These are phyloP conservation scores for Torrubiella hemipterigena DNA, from an alignment of 2,329 filamentous ascomycete genomes.

Conservation along the genomic window DNA sequence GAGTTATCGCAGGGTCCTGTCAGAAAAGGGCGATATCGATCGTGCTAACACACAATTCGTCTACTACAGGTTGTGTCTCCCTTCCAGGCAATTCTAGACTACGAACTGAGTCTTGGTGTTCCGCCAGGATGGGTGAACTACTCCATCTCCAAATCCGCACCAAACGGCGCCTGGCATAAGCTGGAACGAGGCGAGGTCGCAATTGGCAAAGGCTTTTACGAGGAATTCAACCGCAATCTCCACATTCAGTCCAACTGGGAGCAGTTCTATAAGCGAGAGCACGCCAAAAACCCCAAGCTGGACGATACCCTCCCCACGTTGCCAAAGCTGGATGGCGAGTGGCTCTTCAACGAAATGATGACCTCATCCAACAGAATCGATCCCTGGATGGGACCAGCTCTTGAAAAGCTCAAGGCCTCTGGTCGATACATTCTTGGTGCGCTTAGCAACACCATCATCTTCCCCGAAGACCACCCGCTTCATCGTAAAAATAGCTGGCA, in stretches of 20 bases:
- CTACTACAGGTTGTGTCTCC: slow-evolving; percentile 65
- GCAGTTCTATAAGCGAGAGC: slow-evolving; percentile 42
- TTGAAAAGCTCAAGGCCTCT: slow-evolving; percentile 53
- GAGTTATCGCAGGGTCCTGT: not conserved
- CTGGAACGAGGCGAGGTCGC: slow-evolving; percentile 75
- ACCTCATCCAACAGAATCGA: slow-evolving; percentile 55
- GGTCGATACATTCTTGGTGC: slow-evolving; percentile 65
- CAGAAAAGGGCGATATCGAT: not conserved
- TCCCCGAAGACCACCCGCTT: slow-evolving; percentile 62
- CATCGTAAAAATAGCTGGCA: slow-evolving; percentile 35
- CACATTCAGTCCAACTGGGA: slow-evolving; percentile 56
- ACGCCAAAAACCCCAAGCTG: slow-evolving; percentile 26
- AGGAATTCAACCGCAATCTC: slow-evolving; percentile 64
- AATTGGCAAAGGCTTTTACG: slow-evolving; percentile 65
- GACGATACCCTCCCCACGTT: slow-evolving; percentile 41
- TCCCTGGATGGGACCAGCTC: slow-evolving; percentile 78
- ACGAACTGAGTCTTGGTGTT: slow-evolving; percentile 65
- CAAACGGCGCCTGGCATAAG: slow-evolving; percentile 75
- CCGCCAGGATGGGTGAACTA: slow-evolving; percentile 87
- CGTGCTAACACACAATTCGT: not conserved
- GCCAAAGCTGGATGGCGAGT: slow-evolving; percentile 64
- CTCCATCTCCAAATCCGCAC: slow-evolving; percentile 68
- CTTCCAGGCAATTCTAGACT: slow-evolving; percentile 86
- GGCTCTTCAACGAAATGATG: slow-evolving; percentile 92
- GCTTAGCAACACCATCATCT: slow-evolving; percentile 81